These are phyloP conservation scores for Zanthoxylum bungeanum DNA, from an alignment of 345 rosid genomes.

Conservation along the genomic window DNA sequence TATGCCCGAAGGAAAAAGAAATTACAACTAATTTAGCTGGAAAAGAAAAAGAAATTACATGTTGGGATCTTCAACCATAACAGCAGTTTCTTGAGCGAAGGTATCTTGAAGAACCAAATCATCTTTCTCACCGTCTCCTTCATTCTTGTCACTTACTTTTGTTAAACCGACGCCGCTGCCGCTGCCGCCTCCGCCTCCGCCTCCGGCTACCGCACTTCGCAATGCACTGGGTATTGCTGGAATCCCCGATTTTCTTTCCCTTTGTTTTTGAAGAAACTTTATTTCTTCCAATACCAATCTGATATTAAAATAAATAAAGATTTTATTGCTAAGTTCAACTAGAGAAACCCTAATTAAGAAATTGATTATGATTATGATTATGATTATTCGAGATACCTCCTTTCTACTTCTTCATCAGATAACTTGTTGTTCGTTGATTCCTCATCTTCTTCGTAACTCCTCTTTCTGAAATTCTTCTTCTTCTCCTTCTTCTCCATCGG, in stretches of 20 bases:
- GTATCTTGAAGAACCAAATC: slow-evolving; percentile 97
- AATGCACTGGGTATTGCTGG: slow-evolving; percentile 46
- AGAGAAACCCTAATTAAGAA: slow-evolving; percentile 9
- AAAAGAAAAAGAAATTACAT: slow-evolving; percentile 33
- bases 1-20: too few relatives aligned
- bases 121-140: slow-evolving; percentile 90
- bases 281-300: slow-evolving; percentile 90
- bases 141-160: slow-evolving; percentile 56
- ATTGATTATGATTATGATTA: neutral
- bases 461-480: slow-evolving; percentile 71
- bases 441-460: slow-evolving; percentile 49
- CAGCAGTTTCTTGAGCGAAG: slow-evolving; percentile 97
- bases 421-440: slow-evolving; percentile 13
- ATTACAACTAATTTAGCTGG: neutral
- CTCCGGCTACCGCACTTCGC: slow-evolving; percentile 30
- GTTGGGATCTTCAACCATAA: slow-evolving; percentile 91
- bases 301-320: neutral
- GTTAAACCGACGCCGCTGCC: slow-evolving; percentile 14
- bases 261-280: slow-evolving; percentile 88
- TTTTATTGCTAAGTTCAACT: neutral
- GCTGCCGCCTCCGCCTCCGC: slow-evolving; percentile 30
- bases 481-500: slow-evolving; percentile 6
- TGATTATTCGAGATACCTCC: slow-evolving; percentile 36
- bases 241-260: slow-evolving; percentile 82
- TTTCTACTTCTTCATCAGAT: slow-evolving; percentile 73